These are phyloP conservation scores for Zelonia costaricensis DNA, from an alignment of 208 protist genomes.

Conservation along the genomic window DNA sequence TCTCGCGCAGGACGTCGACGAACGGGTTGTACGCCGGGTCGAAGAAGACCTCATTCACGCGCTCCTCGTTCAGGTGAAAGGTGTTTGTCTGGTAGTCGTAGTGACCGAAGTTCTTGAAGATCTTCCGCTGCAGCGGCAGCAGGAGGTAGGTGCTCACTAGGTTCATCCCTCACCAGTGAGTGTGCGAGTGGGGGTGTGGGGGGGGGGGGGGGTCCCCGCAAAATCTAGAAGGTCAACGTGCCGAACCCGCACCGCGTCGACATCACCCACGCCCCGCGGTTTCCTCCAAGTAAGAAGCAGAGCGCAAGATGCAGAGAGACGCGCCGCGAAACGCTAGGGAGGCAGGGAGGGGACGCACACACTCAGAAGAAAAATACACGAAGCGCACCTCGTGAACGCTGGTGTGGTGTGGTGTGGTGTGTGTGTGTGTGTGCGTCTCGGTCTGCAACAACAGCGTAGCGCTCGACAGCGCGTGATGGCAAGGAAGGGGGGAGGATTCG, in stretches of 20 bases:
- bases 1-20: constrained; percentile 29
- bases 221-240: no score
- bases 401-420: no score
- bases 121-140: constrained; percentile 37
- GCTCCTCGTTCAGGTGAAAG: constrained; percentile 38
- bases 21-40: constrained; percentile 27
- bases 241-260: neutral
- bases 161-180: constrained; percentile 14
- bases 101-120: constrained; percentile 50
- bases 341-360: no score
- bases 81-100: constrained; percentile 39
- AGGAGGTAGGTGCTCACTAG: constrained; percentile 34
- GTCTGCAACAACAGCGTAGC: no score
- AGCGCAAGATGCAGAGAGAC: neutral
- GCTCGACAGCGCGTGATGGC: no score
- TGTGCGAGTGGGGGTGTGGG: neutral
- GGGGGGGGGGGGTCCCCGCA: neutral
- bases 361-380: no score
- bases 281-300: neutral
- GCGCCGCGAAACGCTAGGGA: no score
- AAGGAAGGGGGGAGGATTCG: no score
- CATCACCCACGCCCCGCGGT: neutral
- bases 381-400: no score
- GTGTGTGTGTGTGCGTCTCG: no score
- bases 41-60: constrained; percentile 37